Evolutionary conservation across 2,329 filamentous ascomycete species (phyloP).

Genomic region (Exophiala calicioides): DNA sequence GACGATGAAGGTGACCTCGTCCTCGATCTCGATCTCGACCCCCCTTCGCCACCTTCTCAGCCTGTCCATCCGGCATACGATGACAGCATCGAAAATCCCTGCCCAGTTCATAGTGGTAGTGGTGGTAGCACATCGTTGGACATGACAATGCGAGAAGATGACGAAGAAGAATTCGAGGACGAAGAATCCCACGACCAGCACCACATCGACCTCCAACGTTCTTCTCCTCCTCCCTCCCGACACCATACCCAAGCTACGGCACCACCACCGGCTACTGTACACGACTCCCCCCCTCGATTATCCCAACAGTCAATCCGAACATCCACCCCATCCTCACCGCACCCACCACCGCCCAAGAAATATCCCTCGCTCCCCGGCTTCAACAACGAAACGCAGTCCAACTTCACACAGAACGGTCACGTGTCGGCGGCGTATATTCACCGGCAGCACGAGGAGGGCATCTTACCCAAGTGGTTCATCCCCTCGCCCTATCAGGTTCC

Average conservation of each 20-base stretch:
- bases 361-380: constrained; percentile 28
- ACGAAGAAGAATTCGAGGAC: too few relatives aligned
- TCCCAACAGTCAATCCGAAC: constrained; percentile 13
- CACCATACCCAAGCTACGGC: too few relatives aligned
- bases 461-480: constrained; percentile 31
- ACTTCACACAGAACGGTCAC: constrained; percentile 32
- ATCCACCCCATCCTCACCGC: constrained; percentile 20
- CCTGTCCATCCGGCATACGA: not conserved
- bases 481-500: constrained; percentile 40
- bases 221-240: too few relatives aligned
- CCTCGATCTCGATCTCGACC: constrained; percentile 25
- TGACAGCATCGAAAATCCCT: too few relatives aligned
- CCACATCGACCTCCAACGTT: too few relatives aligned
- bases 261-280: too few relatives aligned
- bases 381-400: constrained; percentile 32
- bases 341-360: constrained; percentile 19
- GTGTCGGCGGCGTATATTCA: constrained; percentile 32
- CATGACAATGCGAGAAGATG: too few relatives aligned
- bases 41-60: constrained; percentile 7
- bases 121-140: too few relatives aligned
- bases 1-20: constrained; percentile 25
- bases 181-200: too few relatives aligned
- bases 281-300: constrained; percentile 3
- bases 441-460: constrained; percentile 25
- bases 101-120: too few relatives aligned